Conservation (phyloP, 371 early-diverging fungal species). For the Mucor velutinosus region DNA sequence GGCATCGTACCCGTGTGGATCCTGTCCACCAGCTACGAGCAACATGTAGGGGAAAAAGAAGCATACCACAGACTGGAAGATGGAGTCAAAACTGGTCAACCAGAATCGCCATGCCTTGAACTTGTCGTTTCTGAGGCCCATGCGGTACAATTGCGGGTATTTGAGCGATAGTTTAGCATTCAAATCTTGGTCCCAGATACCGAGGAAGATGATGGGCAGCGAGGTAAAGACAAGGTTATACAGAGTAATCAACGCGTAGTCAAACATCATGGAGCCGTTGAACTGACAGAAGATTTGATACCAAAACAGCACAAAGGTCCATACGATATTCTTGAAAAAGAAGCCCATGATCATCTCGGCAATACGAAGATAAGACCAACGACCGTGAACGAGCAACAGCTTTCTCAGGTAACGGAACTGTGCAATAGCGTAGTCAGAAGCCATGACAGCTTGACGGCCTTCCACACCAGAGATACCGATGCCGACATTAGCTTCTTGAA, state of each 20-base stretch:
- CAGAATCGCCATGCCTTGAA: conserved; percentile 87
- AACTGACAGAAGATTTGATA: conserved; percentile 79
- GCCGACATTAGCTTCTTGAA: conserved; percentile 90
- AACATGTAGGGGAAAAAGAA: conserved; percentile 75
- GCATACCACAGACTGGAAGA: conserved; percentile 88
- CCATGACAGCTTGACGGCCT: conserved; percentile 92
- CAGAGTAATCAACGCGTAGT: conserved; percentile 74
- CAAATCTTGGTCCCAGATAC: conserved; percentile 91
- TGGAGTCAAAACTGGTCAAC: conserved; percentile 79
- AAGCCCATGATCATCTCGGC: conserved; percentile 79
- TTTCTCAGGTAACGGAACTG: conserved; percentile 81
- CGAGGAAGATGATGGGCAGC: conserved; percentile 65
- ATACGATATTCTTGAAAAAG: conserved; percentile 83
- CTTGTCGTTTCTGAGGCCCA: conserved; percentile 83
- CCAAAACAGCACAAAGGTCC: conserved; percentile 81
- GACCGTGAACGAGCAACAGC: conserved; percentile 80
- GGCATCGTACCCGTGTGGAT: conserved; percentile 58
- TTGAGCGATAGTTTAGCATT: conserved; percentile 69
- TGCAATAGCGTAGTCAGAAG: conserved; percentile 89
- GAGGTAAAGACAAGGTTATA: conserved; percentile 84
- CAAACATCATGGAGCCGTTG: conserved; percentile 37
- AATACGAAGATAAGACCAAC: conserved; percentile 83
- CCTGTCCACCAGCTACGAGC: conserved; percentile 47
- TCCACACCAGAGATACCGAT: conserved; percentile 93
- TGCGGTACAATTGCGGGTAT: conserved; percentile 85